Conservation (phyloP, 106 monocot species). For the Cymbidium sinense region DNA sequence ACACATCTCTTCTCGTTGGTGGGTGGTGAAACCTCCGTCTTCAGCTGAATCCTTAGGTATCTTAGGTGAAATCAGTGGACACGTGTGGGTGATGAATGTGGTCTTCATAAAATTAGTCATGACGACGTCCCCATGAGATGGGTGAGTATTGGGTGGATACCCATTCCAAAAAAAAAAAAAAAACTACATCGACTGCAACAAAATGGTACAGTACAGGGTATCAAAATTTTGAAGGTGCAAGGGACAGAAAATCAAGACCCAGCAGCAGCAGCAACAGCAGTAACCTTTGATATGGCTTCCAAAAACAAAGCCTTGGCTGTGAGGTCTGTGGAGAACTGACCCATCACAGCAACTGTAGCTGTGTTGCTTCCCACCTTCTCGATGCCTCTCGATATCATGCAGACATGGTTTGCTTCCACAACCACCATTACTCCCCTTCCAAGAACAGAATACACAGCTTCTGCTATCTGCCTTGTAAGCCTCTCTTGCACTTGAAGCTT, state of each 20-base stretch:
- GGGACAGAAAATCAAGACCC: not conserved
- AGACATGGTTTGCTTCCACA: slow-evolving; percentile 88
- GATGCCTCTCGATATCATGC: slow-evolving; percentile 91
- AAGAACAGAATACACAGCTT: slow-evolving; percentile 39
- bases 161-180: no score
- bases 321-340: slow-evolving; percentile 57
- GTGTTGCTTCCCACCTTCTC: slow-evolving; percentile 89
- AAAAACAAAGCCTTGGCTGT: slow-evolving; percentile 57
- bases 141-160: no score
- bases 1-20: no score
- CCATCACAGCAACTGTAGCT: slow-evolving; percentile 73
- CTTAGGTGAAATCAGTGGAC: no score
- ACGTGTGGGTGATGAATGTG: no score
- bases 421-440: slow-evolving; percentile 70
- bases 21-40: no score
- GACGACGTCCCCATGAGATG: no score
- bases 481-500: slow-evolving; percentile 96
- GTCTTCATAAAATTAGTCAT: no score
- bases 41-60: no score
- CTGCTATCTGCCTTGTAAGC: slow-evolving; percentile 84
- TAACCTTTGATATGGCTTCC: slow-evolving; percentile 34
- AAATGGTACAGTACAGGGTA: not conserved
- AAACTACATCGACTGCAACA: no score
- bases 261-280: slow-evolving; percentile 25
- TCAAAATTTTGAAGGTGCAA: not conserved